Base-by-base conservation (phyloP, 1,139 yeast species). In the Eremothecium cymbalariae region DNA sequence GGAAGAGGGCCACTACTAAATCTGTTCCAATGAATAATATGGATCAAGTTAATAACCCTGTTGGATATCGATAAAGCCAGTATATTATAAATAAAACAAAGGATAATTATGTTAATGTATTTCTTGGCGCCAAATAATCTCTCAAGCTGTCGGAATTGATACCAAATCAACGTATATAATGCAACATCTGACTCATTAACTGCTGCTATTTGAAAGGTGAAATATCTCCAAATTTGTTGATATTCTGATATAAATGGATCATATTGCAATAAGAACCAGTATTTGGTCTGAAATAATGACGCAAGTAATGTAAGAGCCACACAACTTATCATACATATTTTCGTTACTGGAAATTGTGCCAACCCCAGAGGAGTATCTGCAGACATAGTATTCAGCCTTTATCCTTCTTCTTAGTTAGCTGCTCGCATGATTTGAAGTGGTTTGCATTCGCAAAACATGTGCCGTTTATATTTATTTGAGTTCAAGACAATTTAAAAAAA, bases 121-220 rank as follows among this genome's bases (percentile, higher is more conserved):
- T 55, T 54, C 20, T 43, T 42, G n/a, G 57, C 50, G 8, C 59
- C 60, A 40, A 55, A 37, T 8, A 53, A 37, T 32, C 59, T 38
- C 33, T 55, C 60, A 22, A 55, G 20, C 28, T 47, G 48, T 27
- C 59, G 41, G 13, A 46, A 50, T 21, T 51, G 50, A 29, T 55
- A 55, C 59, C 59, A 55, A 23, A 55, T 28, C 30, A 55, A 32
- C 6, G 51, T 42, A 16, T 51, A 30, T 3, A 55, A 36, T 3
- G 50, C 41, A 16, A 47, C 55, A 39, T 55, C 59, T 9, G 57
- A 45, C 33, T 55, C 60, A 33, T 53, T 55, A 3, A 53, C 37
- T 8, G 53, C 43, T 4, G 53, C 47, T n/a, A 53, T 15, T 31
- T 50, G 58, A 29, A 51, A 53, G 11, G 40, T 32, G 3, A 47